These are phyloP conservation scores for Pleurotus citrinopileatus DNA, from an alignment of 768 basidiomycete genomes.

Conservation along the genomic window DNA sequence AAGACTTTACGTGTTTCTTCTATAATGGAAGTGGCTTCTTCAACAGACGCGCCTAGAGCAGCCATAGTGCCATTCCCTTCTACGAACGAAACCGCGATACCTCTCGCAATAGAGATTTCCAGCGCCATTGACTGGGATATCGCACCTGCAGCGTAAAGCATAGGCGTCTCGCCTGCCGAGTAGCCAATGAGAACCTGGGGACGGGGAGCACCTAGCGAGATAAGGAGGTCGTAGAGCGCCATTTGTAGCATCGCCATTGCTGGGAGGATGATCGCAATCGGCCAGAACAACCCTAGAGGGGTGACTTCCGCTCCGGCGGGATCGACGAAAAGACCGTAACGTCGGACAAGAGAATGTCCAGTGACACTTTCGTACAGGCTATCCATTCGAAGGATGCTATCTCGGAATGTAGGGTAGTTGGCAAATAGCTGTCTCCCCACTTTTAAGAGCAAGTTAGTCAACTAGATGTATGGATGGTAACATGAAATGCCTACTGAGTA, in stretches of 20 bases:
- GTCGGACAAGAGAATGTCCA: constrained; percentile 32
- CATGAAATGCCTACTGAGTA: constrained; percentile 26
- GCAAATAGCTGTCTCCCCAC: constrained; percentile 36
- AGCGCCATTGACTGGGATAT: constrained; percentile 35
- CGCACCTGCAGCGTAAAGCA: constrained; percentile 43
- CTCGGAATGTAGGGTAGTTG: constrained; percentile 31
- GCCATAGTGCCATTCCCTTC: constrained; percentile 42
- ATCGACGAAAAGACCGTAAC: constrained; percentile 39
- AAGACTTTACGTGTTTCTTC: constrained; percentile 7
- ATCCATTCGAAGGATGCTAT: constrained; percentile 37
- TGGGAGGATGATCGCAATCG: constrained; percentile 35
- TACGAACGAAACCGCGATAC: constrained; percentile 28
- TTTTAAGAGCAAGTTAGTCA: constrained; percentile 9
- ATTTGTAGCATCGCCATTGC: constrained; percentile 43
- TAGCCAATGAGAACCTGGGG: constrained; percentile 42
- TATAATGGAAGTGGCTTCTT: constrained; percentile 25
- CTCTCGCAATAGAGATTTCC: constrained; percentile 40
- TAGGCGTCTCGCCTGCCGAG: constrained; percentile 44
- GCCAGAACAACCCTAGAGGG: constrained; percentile 19
- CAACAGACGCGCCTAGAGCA: constrained; percentile 31
- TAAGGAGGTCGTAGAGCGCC: constrained; percentile 38
- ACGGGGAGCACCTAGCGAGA: constrained; percentile 25
- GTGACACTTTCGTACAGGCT: constrained; percentile 23
- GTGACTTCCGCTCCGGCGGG: constrained; percentile 10
- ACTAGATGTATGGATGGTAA: neutral